These are phyloP conservation scores for Dichotomocladium elegans DNA, from an alignment of 371 early-diverging fungal species.

Conservation along the genomic window DNA sequence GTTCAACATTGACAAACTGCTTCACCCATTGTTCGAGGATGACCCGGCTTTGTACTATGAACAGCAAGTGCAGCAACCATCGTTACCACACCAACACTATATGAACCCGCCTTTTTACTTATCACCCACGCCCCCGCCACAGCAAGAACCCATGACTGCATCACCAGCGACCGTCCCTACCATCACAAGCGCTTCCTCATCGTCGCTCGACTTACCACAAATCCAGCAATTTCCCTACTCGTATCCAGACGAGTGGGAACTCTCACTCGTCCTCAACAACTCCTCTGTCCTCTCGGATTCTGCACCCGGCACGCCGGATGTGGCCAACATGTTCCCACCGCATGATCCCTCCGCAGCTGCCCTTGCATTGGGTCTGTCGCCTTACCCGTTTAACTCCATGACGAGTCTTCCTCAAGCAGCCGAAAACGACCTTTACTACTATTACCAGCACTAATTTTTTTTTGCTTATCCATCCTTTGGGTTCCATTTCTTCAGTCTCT, in stretches of 20 bases:
- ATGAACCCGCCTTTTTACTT: too few relatives aligned
- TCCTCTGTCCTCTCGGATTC: slow-evolving; percentile 15
- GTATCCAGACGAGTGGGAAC: slow-evolving; percentile 4
- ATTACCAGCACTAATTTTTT: slow-evolving; percentile 1
- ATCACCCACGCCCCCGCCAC: background rate
- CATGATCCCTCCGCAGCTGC: slow-evolving; percentile 8
- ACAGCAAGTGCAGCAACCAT: slow-evolving; percentile 1
- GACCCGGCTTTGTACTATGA: slow-evolving; percentile 48
- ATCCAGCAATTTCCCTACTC: background rate
- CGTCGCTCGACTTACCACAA: background rate
- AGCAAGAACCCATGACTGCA: background rate
- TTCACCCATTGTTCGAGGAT: slow-evolving; percentile 68
- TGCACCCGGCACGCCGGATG: slow-evolving; percentile 11
- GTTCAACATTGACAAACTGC: slow-evolving; percentile 56
- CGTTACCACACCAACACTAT: background rate
- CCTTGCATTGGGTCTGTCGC: background rate
- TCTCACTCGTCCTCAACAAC: slow-evolving; percentile 2
- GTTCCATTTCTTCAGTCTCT: background rate
- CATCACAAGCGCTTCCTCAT: background rate
- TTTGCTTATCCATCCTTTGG: too few relatives aligned
- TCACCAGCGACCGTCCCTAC: background rate
- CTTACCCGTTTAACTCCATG: slow-evolving; percentile 4
- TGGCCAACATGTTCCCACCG: slow-evolving; percentile 10
- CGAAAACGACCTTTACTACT: slow-evolving; percentile 2
- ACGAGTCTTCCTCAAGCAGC: background rate